Evolutionary conservation across 2,329 filamentous ascomycete genomes (phyloP).

Genomic region (Rhytidhysteron rufulum): DNA sequence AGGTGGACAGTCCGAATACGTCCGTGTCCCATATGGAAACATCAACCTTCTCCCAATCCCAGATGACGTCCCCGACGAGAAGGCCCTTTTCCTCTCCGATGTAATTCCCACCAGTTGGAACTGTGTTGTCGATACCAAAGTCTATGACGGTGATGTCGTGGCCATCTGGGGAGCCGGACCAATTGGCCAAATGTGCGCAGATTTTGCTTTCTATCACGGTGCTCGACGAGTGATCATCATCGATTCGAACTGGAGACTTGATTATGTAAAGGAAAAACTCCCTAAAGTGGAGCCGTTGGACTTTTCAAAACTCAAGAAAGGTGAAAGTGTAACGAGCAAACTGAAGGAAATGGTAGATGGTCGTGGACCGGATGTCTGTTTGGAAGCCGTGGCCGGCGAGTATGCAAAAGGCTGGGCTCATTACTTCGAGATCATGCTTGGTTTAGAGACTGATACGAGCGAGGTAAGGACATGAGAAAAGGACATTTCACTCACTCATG

Average conservation of each 20-base stretch:
- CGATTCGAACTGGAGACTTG: conserved; percentile 68
- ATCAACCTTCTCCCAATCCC: conserved; percentile 79
- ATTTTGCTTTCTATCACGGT: conserved; percentile 65
- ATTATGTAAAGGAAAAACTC: conserved; percentile 63
- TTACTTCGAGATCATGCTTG: conserved; percentile 57
- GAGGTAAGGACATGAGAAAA: no score
- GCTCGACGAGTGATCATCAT: conserved; percentile 75
- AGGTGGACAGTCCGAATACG: conserved; percentile 83
- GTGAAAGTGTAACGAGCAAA: conserved; percentile 63
- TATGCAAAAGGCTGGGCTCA: conserved; percentile 61
- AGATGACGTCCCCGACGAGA: conserved; percentile 77
- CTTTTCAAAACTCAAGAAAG: conserved; percentile 60
- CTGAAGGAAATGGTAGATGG: conserved; percentile 71
- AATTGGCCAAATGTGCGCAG: conserved; percentile 74
- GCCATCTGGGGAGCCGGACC: conserved; percentile 86
- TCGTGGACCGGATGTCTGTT: conserved; percentile 66
- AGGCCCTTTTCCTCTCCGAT: conserved; percentile 76
- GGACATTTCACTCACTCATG: no score
- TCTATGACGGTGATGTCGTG: conserved; percentile 72
- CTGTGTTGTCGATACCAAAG: conserved; percentile 75
- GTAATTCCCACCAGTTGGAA: conserved; percentile 78
- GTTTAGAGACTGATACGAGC: conserved; percentile 80
- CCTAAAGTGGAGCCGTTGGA: conserved; percentile 66
- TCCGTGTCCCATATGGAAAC: conserved; percentile 75
- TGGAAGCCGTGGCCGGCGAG: conserved; percentile 66